Percentiles rank a stretch among this genome's conserved stretches.
phyloP scores from a whole-genome alignment of 345 rosid species.

The Nasturtium officinale region DNA sequence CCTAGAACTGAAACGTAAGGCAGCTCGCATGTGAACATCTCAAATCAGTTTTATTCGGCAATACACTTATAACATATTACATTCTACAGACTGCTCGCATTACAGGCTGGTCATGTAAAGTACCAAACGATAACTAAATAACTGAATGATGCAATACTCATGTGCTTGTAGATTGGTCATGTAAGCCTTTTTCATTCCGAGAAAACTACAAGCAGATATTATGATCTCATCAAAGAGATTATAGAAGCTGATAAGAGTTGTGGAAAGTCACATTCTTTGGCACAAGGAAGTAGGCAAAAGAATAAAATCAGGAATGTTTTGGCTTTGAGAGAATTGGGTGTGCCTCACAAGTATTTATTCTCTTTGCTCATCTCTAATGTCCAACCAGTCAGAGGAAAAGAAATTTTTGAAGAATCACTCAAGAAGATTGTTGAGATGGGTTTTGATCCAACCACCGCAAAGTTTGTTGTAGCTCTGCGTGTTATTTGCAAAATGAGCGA shows the following conservation, averaged over 20 bases:
- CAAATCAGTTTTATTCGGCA: too few relatives aligned
- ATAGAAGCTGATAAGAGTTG: background rate
- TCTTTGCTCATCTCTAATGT: background rate
- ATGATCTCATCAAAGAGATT: slow-evolving; percentile 29
- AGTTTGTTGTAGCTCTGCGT: slow-evolving; percentile 32
- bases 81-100: too few relatives aligned
- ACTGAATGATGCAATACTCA: too few relatives aligned
- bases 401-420: slow-evolving; percentile 16
- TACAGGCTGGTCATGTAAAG: too few relatives aligned
- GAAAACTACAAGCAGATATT: background rate
- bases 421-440: slow-evolving; percentile 34
- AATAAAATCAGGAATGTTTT: slow-evolving; percentile 12
- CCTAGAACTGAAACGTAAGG: too few relatives aligned
- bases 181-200: too few relatives aligned
- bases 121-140: too few relatives aligned
- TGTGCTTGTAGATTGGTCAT: too few relatives aligned
- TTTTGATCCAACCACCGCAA: slow-evolving; percentile 30
- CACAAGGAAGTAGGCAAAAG: background rate
- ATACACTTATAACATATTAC: too few relatives aligned
- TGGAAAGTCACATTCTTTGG: too few relatives aligned
- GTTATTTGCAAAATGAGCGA: background rate
- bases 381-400: background rate
- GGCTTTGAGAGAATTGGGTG: slow-evolving; percentile 28
- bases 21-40: too few relatives aligned
- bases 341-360: slow-evolving; percentile 29